Base-by-base conservation (phyloP, 1,139 yeast genomes). In the Candida tetrigidarum region DNA sequence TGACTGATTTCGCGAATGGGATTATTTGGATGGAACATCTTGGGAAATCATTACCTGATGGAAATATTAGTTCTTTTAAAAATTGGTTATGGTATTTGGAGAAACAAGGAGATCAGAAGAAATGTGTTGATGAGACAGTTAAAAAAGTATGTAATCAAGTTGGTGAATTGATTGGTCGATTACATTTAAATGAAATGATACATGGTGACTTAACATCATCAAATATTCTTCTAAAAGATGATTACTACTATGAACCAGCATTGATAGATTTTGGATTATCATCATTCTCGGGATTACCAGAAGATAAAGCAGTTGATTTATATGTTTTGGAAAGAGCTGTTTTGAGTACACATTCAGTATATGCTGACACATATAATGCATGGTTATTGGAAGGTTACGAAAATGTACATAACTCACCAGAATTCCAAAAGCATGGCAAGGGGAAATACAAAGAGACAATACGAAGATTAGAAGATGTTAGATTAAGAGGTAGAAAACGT, bases 161-260 rank as follows among this genome's bases (percentile, higher is more conserved):
- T 2, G 99, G 99, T 0, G 58, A 60, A 33, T 78, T 83, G 46
- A 79, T 95, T 39, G 97, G 87, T 0, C 63, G 74, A 44, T 67
- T 93, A 55, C 99, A 95, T 65, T 59, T 77, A 52, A 74, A 81
- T 50, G 96, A 90, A 52, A 80, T 89, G 66, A 84, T 91, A 23
- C 99, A 95, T 62, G 99, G 99, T 1, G 99, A 95, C 61, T 73
- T 95, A 57, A 95, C 99, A 0, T 83, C 95, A 20, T 91, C 98
- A 0, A 95, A 95, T 59, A 80, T 92, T 23, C 77, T 95, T 40
- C 62, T 92, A 9, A 74, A 74, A 23, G 43, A 37, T 8, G 35
- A 37, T 16, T 23, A 20, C 22, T 29, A 14, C 22, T 29, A 14
- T 57, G 61, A 56, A 6, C 90, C 96, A 0, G 79, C 75, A 35